A percentile compares a stretch with the other conserved stretches of the same genome.
Conservation (phyloP, 2,329 filamentous ascomycete species). For the Cercospora sp. region DNA sequence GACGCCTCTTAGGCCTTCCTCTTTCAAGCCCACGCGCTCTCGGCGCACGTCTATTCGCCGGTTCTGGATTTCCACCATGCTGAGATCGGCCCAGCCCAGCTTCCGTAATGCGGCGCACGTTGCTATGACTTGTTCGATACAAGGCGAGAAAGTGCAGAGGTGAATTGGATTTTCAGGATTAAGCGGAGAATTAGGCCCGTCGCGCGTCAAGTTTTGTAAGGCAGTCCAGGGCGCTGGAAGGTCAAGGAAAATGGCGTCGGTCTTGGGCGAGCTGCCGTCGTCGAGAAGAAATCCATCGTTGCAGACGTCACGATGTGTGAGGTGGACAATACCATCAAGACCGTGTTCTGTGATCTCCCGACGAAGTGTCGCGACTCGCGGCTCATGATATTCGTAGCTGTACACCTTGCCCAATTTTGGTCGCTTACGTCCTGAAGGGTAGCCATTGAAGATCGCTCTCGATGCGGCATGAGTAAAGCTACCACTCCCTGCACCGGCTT, state of each 20-base stretch:
- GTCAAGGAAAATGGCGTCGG: slow-evolving; percentile 75
- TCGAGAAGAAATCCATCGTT: slow-evolving; percentile 66
- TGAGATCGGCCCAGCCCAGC: slow-evolving; percentile 85
- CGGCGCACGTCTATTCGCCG: slow-evolving; percentile 77
- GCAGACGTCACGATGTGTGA: slow-evolving; percentile 80
- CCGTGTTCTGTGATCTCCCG: slow-evolving; percentile 69
- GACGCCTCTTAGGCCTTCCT: slow-evolving; percentile 66
- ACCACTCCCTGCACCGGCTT: slow-evolving; percentile 78
- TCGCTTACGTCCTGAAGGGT: slow-evolving; percentile 47
- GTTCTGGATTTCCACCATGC: slow-evolving; percentile 87
- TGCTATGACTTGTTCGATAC: slow-evolving; percentile 90
- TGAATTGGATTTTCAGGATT: slow-evolving; percentile 71
- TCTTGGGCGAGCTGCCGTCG: slow-evolving; percentile 50
- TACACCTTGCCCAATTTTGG: slow-evolving; percentile 65
- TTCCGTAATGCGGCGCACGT: slow-evolving; percentile 79
- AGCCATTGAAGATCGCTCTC: slow-evolving; percentile 73
- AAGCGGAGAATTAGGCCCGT: slow-evolving; percentile 53
- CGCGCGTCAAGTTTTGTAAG: slow-evolving; percentile 69
- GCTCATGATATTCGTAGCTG: slow-evolving; percentile 79
- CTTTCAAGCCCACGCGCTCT: slow-evolving; percentile 73
- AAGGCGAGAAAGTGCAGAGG: slow-evolving; percentile 93
- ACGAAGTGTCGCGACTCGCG: slow-evolving; percentile 67
- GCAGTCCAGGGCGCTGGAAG: slow-evolving; percentile 80
- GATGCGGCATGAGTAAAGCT: slow-evolving; percentile 80
- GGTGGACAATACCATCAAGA: slow-evolving; percentile 64